These are phyloP conservation scores for Tubosaeta brunneosetosa DNA, from an alignment of 768 basidiomycete genomes.

Conservation along the genomic window DNA sequence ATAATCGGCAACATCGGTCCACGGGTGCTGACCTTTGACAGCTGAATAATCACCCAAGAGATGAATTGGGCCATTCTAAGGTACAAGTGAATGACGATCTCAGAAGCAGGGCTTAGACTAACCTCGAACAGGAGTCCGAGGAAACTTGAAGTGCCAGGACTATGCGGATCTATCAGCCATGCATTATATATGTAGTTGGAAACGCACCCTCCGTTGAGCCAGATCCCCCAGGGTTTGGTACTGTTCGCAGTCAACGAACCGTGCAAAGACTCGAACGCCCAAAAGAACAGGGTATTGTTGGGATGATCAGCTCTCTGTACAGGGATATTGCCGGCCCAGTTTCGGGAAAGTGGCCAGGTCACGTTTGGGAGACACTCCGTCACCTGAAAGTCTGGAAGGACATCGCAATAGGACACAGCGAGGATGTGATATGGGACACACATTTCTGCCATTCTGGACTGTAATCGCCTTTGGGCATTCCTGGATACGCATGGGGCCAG, in stretches of 20 bases:
- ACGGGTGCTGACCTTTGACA: constrained; percentile 50
- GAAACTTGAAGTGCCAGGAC: constrained; percentile 72
- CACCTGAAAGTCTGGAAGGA: constrained; percentile 51
- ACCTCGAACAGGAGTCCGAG: constrained; percentile 62
- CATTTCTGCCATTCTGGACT: constrained; percentile 61
- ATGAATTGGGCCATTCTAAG: constrained; percentile 65
- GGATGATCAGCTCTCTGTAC: constrained; percentile 57
- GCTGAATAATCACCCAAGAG: constrained; percentile 48
- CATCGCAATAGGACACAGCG: neutral
- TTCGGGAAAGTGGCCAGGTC: constrained; percentile 45
- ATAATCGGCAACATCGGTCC: constrained; percentile 58
- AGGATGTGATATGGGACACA: constrained; percentile 25
- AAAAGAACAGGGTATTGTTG: constrained; percentile 63
- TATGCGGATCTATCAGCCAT: constrained; percentile 29
- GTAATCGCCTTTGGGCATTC: constrained; percentile 42
- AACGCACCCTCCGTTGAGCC: constrained; percentile 69
- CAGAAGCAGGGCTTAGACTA: constrained; percentile 7
- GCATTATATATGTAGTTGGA: neutral
- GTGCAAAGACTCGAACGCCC: constrained; percentile 51
- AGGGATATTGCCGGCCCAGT: constrained; percentile 60
- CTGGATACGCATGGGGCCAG: constrained; percentile 39
- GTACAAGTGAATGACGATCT: constrained; percentile 27
- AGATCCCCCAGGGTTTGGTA: constrained; percentile 63
- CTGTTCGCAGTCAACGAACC: constrained; percentile 49
- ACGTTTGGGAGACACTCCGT: constrained; percentile 53